Evolutionary conservation across 345 rosid genomes (phyloP).

Genomic region (Physaria fendleri): DNA sequence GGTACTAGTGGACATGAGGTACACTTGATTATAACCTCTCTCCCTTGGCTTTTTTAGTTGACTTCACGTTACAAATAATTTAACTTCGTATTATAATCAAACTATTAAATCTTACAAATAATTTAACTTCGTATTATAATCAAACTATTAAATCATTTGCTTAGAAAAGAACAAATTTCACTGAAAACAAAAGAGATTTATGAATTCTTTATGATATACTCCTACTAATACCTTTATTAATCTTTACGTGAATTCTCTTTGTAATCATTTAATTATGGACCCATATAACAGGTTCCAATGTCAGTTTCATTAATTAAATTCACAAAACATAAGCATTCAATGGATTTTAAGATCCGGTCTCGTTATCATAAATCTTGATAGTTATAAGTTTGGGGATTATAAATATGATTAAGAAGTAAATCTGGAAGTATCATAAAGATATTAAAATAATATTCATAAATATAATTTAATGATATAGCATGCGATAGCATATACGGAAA

Average conservation of each 20-base stretch:
- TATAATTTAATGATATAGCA: constrained; percentile 38
- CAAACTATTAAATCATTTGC: no score
- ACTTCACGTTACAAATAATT: no score
- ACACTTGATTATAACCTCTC: background rate
- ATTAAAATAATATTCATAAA: background rate
- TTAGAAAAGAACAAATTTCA: no score
- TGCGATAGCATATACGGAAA: constrained; percentile 87
- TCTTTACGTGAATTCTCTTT: background rate
- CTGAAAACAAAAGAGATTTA: no score
- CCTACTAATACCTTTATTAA: no score
- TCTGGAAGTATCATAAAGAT: background rate
- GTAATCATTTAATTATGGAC: constrained; percentile 26
- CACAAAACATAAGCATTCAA: constrained; percentile 25
- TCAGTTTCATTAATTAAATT: constrained; percentile 1
- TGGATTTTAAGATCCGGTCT: constrained; percentile 28
- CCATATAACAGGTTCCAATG: constrained; percentile 27
- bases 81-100: no score
- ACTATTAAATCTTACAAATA: no score
- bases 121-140: no score
- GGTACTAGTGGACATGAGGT: constrained; percentile 82
- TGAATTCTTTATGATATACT: no score
- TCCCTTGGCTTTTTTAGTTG: background rate
- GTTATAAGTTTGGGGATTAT: constrained; percentile 20
- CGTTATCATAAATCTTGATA: constrained; percentile 19
- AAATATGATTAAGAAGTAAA: background rate